Percentiles rank a stretch among this genome's conserved stretches.
These are phyloP conservation scores for Furculomyces boomerangus DNA, from an alignment of 371 early-diverging fungal species.

Conservation along the genomic window DNA sequence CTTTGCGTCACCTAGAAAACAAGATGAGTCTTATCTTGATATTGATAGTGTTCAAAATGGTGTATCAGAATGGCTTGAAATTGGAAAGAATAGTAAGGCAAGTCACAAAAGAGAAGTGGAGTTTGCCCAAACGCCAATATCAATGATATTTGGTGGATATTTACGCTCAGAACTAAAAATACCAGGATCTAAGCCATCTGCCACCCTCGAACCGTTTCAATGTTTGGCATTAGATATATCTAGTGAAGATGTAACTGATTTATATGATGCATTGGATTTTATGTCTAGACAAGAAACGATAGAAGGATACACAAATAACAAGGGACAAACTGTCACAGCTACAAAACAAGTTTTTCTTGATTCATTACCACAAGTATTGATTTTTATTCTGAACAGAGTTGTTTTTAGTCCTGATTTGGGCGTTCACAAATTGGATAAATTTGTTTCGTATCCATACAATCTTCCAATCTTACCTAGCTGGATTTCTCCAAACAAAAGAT, in stretches of 20 bases:
- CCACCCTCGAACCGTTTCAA: conserved; percentile 74
- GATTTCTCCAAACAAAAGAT: conserved; percentile 6
- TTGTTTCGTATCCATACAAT: conserved; percentile 45
- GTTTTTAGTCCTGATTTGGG: conserved; percentile 60
- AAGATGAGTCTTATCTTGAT: neutral
- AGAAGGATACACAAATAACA: conserved; percentile 36
- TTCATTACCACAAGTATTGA: conserved; percentile 70
- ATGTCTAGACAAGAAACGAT: conserved; percentile 57
- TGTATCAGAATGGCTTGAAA: conserved; percentile 64
- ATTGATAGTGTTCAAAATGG: neutral
- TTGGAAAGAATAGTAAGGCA: conserved; percentile 63
- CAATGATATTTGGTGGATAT: conserved; percentile 69
- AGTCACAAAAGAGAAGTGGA: conserved; percentile 6
- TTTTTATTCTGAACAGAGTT: conserved; percentile 91
- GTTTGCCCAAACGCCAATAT: conserved; percentile 41
- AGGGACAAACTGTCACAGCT: conserved; percentile 37
- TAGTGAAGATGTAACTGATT: conserved; percentile 31
- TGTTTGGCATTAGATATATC: conserved; percentile 77
- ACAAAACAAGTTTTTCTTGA: conserved; percentile 77
- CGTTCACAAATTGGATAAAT: conserved; percentile 62
- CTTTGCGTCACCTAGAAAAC: neutral
- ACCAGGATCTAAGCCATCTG: conserved; percentile 53
- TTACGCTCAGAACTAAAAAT: conserved; percentile 57
- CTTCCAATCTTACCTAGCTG: conserved; percentile 33
- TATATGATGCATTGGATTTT: conserved; percentile 72